These are phyloP conservation scores for Volvox carteri DNA, from an alignment of 163 green algal genomes.

Conservation along the genomic window DNA sequence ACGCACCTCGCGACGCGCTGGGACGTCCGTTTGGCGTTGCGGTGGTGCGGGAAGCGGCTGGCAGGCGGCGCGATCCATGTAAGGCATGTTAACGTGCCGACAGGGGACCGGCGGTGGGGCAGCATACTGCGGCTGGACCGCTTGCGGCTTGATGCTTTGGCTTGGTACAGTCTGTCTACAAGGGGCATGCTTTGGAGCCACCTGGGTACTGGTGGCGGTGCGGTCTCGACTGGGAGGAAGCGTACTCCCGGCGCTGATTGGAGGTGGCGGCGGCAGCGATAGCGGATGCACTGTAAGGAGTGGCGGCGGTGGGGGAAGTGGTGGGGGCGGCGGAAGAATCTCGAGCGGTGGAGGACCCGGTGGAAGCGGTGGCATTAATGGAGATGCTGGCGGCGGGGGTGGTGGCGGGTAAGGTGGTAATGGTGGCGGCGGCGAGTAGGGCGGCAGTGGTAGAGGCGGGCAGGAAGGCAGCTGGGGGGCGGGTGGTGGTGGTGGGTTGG, in stretches of 20 bases:
- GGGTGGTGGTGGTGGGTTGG: not conserved
- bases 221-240: no score
- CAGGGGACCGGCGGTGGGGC: constrained; percentile 5
- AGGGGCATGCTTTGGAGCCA: no score
- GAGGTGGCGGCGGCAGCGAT: not conserved
- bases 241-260: no score
- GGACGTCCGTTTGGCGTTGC: not conserved
- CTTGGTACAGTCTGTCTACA: no score
- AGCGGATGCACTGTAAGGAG: not conserved
- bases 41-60: not conserved
- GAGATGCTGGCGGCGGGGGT: not conserved
- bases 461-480: not conserved
- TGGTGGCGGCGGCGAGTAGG: not conserved
- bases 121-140: not conserved
- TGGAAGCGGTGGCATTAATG: not conserved
- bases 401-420: not conserved
- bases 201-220: no score
- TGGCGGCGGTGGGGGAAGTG: not conserved
- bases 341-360: not conserved
- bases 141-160: not conserved
- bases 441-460: not conserved
- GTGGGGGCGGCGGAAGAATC: not conserved
- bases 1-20: not conserved
- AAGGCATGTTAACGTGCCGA: constrained; percentile 26
- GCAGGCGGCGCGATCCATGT: constrained; percentile 8